Base-by-base conservation (phyloP, 1,139 yeast genomes). In the Lodderomyces theae region DNA sequence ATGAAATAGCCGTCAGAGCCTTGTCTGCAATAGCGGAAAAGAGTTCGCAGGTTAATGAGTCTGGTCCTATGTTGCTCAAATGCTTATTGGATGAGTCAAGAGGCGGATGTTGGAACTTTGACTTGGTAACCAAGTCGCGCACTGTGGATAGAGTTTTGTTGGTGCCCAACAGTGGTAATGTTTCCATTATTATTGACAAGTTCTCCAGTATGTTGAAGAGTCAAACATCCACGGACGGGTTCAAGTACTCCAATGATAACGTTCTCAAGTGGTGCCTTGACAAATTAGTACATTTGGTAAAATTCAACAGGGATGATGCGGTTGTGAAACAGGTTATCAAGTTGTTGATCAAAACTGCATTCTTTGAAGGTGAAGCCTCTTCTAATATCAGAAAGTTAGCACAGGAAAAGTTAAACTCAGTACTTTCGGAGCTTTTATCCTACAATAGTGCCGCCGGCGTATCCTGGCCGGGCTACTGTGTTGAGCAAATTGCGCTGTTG, bases 21-120 rank as follows among this genome's bases (percentile, higher is more conserved):
- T 61, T 85, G 43, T 57, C 64, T 10, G 47, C 59, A 6, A 65
- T 87, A 13, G 61, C 72, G 2, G 70, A 76, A 4, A 53, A 58
- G 21, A 74, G 77, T 43, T 69, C 80, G n/a, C n/a, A n/a, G n/a
- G n/a, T n/a, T n/a, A n/a, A n/a, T 5, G 9, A 13, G 7, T 28
- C 31, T 4, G 4, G 5, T 4, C 69, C 79, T 0, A 66, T 72
- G 4, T 61, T 80, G 10, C 55, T 85, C 9, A 49, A 64, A n/a
- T 63, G 72, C 7, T 56, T 87, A 11, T 55, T 82, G 15, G 64
- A 70, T 40, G 77, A 79, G 33, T 56, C 63, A 2, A 60, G 61
- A 35, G 86, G 87, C 8, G 80, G 86, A 3, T 69, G 84, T 37
- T 71, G 77, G 76, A 82, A 82, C 50, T 89, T 90, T 62, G 97